These are phyloP conservation scores for Phytophthora sansomeana DNA, from an alignment of 352 stramenopile genomes.

Conservation along the genomic window DNA sequence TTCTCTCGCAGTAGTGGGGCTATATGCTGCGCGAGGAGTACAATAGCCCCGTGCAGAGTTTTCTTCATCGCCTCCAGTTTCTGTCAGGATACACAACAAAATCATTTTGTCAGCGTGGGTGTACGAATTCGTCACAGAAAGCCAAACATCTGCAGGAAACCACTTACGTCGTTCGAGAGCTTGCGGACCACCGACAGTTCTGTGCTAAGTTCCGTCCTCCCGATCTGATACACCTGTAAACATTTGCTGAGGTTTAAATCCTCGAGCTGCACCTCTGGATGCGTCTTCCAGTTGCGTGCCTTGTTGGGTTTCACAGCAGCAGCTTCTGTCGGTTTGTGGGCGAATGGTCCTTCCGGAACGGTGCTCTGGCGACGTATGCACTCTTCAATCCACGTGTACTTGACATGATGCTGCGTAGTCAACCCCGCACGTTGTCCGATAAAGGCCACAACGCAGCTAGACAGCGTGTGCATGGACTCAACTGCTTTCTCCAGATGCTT, in stretches of 20 bases:
- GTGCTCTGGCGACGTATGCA: slow-evolving; percentile 63
- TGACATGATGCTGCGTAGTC: slow-evolving; percentile 68
- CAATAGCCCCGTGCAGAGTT: slow-evolving; percentile 60
- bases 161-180: slow-evolving; percentile 51
- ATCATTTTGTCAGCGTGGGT: neutral
- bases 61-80: slow-evolving; percentile 65
- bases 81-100: slow-evolving; percentile 27
- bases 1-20: slow-evolving; percentile 64
- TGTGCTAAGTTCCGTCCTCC: slow-evolving; percentile 40
- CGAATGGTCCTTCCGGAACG: slow-evolving; percentile 65
- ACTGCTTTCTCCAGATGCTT: slow-evolving; percentile 44
- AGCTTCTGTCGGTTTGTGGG: slow-evolving; percentile 27
- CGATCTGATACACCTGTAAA: slow-evolving; percentile 54
- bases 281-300: slow-evolving; percentile 54
- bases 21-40: slow-evolving; percentile 83
- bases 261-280: slow-evolving; percentile 57
- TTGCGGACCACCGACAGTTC: slow-evolving; percentile 64
- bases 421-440: slow-evolving; percentile 60
- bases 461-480: slow-evolving; percentile 46
- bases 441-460: slow-evolving; percentile 66
- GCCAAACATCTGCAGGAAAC: neutral
- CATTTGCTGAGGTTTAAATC: slow-evolving; percentile 55
- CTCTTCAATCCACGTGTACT: slow-evolving; percentile 86
- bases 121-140: too few species aligned
- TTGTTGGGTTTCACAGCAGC: slow-evolving; percentile 23